These are phyloP conservation scores for Triticum timopheevii DNA, from an alignment of 176 grass and related monocot species.

Conservation along the genomic window DNA sequence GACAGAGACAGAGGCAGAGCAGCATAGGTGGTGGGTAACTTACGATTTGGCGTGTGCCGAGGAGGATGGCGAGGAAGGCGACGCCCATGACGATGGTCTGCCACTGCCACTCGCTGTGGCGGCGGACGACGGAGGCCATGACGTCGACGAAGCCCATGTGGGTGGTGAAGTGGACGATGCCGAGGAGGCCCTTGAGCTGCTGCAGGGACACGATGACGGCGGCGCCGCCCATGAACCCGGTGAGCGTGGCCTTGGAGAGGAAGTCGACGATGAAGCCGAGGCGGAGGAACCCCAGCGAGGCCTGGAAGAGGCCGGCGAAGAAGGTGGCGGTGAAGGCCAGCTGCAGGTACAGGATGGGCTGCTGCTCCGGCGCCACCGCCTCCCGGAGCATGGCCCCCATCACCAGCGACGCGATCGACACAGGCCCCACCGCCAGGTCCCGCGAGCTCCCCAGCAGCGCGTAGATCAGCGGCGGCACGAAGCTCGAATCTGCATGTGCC, in stretches of 20 bases:
- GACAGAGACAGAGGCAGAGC: not conserved
- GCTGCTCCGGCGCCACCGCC: constrained; percentile 72
- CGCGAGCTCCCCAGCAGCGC: constrained; percentile 85
- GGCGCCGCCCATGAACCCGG: constrained; percentile 93
- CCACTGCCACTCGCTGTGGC: constrained; percentile 83
- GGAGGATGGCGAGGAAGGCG: constrained; percentile 84
- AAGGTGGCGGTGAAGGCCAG: constrained; percentile 97
- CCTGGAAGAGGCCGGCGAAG: constrained; percentile 96
- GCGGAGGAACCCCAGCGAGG: constrained; percentile 80
- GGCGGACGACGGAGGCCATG: constrained; percentile 69
- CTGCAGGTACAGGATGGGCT: constrained; percentile 81
- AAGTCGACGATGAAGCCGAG: constrained; percentile 94
- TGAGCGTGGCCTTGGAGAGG: constrained; percentile 85
- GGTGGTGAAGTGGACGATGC: constrained; percentile 87
- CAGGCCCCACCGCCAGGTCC: constrained; percentile 89
- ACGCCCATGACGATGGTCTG: constrained; percentile 86
- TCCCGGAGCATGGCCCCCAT: constrained; percentile 98
- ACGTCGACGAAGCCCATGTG: constrained; percentile 90
- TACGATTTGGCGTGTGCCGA: constrained; percentile 86
- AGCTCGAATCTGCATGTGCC: constrained; percentile 73
- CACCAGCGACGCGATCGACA: constrained; percentile 95
- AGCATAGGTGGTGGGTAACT: not conserved
- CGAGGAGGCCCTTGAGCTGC: constrained; percentile 90
- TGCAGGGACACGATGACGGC: constrained; percentile 96
- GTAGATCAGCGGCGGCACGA: constrained; percentile 98